Evolutionary conservation across 441 rosid genomes (phyloP).

Genomic region (Erodium chrysanthum): DNA sequence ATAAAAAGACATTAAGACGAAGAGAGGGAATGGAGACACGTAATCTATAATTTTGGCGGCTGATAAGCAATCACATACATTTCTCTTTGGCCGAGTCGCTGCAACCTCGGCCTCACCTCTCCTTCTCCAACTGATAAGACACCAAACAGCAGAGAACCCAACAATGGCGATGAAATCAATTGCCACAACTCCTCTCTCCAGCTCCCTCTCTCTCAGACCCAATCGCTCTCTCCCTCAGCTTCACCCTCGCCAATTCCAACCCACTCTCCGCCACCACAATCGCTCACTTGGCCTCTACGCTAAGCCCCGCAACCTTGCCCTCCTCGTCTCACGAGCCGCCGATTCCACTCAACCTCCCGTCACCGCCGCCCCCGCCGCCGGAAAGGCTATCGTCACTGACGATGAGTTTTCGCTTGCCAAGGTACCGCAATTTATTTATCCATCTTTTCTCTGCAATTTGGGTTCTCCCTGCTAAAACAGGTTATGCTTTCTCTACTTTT

Average conservation of each 20-base stretch:
- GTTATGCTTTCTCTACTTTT: too few species aligned
- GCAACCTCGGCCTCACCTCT: background rate
- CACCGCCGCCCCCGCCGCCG: constrained; percentile 24
- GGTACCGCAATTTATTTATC: constrained; percentile 27
- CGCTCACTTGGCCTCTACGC: background rate
- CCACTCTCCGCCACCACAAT: background rate
- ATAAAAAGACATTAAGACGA: background rate
- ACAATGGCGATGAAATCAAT: background rate
- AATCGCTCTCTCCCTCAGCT: background rate
- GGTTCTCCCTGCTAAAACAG: too few species aligned
- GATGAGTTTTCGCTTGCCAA: constrained; percentile 75
- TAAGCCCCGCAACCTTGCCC: background rate
- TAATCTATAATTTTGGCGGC: background rate
- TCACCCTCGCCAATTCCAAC: background rate
- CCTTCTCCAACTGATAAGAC: background rate
- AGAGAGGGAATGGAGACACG: background rate
- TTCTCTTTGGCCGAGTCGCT: background rate
- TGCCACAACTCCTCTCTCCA: background rate
- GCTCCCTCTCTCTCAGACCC: background rate
- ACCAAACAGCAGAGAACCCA: background rate
- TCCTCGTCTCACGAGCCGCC: constrained; percentile 42
- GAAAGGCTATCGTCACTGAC: constrained; percentile 47
- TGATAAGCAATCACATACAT: background rate
- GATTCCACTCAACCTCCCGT: constrained; percentile 66
- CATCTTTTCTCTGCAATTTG: background rate